These are phyloP conservation scores for Aechmea fasciata DNA, from an alignment of 176 grass and related monocot genomes.

Conservation along the genomic window DNA sequence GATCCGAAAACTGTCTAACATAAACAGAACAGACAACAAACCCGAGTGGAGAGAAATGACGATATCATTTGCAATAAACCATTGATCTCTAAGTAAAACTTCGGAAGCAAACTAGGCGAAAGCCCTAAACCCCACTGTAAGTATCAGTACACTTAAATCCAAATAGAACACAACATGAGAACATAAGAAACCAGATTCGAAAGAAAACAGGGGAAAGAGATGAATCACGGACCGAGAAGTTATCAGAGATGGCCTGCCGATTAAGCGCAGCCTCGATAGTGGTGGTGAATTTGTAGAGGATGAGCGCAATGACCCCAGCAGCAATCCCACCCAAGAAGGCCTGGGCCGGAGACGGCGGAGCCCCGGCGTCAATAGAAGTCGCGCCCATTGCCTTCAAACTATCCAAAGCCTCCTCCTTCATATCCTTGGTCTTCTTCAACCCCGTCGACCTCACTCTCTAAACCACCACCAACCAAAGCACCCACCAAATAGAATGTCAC, in stretches of 20 bases:
- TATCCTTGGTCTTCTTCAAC: conserved; percentile 42
- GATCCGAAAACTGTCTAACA: too few species aligned
- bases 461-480: not conserved
- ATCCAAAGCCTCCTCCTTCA: conserved; percentile 63
- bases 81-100: too few species aligned
- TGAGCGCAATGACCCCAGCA: conserved; percentile 63
- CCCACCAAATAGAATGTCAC: not conserved
- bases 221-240: conserved; percentile 59
- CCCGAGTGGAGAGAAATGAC: too few species aligned
- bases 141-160: too few species aligned
- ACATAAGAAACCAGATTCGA: not conserved
- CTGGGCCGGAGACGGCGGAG: conserved; percentile 57
- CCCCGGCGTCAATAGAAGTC: conserved; percentile 38
- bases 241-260: conserved; percentile 68
- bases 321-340: conserved; percentile 67
- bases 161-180: not conserved
- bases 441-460: conserved; percentile 65
- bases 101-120: too few species aligned
- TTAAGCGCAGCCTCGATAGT: conserved; percentile 76
- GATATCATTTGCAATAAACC: too few species aligned
- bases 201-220: conserved; percentile 1
- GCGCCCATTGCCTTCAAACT: conserved; percentile 42
- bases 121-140: too few species aligned
- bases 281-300: conserved; percentile 78
- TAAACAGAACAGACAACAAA: too few species aligned